phyloP scores from a whole-genome alignment of 176 grass and related monocot genomes.

The Lolium perenne region DNA sequence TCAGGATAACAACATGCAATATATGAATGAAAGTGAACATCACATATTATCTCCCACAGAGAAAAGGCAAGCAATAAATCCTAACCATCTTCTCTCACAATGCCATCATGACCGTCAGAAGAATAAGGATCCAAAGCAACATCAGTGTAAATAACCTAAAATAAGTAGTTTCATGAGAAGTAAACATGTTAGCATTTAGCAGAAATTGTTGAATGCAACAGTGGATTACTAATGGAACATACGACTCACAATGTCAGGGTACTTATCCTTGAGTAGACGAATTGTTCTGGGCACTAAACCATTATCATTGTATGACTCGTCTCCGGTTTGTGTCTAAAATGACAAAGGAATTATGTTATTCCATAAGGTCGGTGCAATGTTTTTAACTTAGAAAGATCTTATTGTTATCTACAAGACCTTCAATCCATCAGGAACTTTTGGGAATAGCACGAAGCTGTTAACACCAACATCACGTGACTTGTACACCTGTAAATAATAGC shows the following conservation, averaged over 20 bases:
- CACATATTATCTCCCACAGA: background rate
- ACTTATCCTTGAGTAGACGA: conserved; percentile 94
- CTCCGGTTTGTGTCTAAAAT: conserved; percentile 66
- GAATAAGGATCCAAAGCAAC: conserved; percentile 96
- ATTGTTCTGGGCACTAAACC: conserved; percentile 85
- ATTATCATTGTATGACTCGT: conserved; percentile 94
- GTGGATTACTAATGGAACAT: background rate
- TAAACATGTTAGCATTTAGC: background rate
- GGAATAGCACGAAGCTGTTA: conserved; percentile 91
- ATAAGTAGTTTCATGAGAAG: background rate
- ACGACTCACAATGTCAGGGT: conserved; percentile 64
- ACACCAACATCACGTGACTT: conserved; percentile 93
- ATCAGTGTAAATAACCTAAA: conserved; percentile 90
- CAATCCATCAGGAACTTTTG: conserved; percentile 93
- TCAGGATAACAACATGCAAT: background rate
- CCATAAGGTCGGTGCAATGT: background rate
- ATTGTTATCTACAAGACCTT: conserved; percentile 62
- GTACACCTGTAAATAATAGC: conserved; percentile 68
- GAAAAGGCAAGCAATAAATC: background rate
- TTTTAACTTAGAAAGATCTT: background rate
- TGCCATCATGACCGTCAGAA: conserved; percentile 98
- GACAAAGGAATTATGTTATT: background rate
- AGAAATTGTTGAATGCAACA: background rate
- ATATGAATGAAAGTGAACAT: background rate
- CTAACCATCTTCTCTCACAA: conserved; percentile 97